Evolutionary conservation across 1,139 yeast species (phyloP), one percentile per base, ranked within the genome.

Genomic region (Saccharomyces uvarum): DNA sequence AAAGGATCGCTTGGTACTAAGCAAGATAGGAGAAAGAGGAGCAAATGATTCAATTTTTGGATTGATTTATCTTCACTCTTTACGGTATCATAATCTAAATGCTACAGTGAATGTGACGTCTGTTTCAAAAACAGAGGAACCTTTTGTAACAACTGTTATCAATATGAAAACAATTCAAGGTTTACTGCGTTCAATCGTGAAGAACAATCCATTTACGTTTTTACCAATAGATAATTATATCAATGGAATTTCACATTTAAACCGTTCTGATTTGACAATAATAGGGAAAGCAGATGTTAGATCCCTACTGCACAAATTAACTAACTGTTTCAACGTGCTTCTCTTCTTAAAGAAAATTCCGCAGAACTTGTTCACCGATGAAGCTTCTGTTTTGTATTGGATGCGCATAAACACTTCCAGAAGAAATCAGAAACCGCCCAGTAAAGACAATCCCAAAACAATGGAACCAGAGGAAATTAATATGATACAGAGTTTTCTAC

Each of bases 401-500:
- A 31, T 26, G 31, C 32, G 31, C 41, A 47, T 47, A 47, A 47
- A 47, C 24, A 38, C 44, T 38, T 38, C 44, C n/a, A 13, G 47
- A 52, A 47, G 54, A 59, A 41, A 54, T 51, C 31, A n/a, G 46
- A 26, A 52, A 52, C 42, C 24, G 2, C 21, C 44, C 16, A 19
- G 44, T 8, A 38, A 38, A 19, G 47, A 57, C 8, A 53, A 57
- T 26, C 32, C 31, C 9, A 53, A 47, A 41, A 14, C 26, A 4
- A 29, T 71, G 8, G 71, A 70, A 47, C 73, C 73, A 1, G 81
- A 77, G 53, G 78, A 76, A 53, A 67, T 77, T 32, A 70, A 74
- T 16, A 86, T 83, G 50, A 81, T 83, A 49, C 81, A 78, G 51
- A 75, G 75, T 33, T 86, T 87, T 62, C 64, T 85, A 28, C 75